Conservation (phyloP, 192 early-diverging fungal species). For the Podochytrium sp. region DNA sequence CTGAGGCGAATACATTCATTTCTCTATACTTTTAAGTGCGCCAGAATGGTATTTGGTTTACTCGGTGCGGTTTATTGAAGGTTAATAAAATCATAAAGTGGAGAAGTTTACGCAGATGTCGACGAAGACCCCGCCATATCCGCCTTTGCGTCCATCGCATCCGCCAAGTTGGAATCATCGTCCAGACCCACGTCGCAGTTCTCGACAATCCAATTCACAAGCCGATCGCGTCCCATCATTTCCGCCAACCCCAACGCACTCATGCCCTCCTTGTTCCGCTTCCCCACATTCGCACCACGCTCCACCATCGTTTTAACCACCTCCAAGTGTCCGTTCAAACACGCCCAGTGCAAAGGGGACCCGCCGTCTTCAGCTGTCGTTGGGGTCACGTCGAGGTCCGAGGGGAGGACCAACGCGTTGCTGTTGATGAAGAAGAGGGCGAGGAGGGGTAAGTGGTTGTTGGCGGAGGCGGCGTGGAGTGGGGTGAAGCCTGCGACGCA, state of each 20-base stretch:
- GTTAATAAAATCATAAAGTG: neutral
- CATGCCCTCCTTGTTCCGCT: conserved; percentile 37
- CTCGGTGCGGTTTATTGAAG: neutral
- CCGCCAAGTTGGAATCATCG: conserved; percentile 14
- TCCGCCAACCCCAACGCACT: conserved; percentile 26
- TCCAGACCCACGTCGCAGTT: conserved; percentile 21
- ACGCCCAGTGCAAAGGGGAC: conserved; percentile 84
- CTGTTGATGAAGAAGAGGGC: conserved; percentile 40
- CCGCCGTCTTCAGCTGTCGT: conserved; percentile 36
- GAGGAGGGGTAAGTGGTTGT: conserved; percentile 71
- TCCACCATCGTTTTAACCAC: conserved; percentile 65
- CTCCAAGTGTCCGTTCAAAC: conserved; percentile 77
- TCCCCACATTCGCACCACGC: conserved; percentile 59
- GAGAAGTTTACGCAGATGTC: neutral
- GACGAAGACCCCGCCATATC: neutral
- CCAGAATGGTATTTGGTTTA: too few relatives aligned
- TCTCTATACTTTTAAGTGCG: too few relatives aligned
- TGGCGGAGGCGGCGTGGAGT: conserved; percentile 82
- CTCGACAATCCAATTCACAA: conserved; percentile 27
- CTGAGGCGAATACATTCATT: too few relatives aligned
- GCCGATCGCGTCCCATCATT: conserved; percentile 18
- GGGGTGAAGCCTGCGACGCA: conserved; percentile 56
- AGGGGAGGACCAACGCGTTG: conserved; percentile 23
- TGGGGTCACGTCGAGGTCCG: conserved; percentile 29
- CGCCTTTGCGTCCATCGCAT: conserved; percentile 6